Evolutionary conservation across 495 filamentous ascomycete species (phyloP).

Genomic region (Daldinia decipiens): DNA sequence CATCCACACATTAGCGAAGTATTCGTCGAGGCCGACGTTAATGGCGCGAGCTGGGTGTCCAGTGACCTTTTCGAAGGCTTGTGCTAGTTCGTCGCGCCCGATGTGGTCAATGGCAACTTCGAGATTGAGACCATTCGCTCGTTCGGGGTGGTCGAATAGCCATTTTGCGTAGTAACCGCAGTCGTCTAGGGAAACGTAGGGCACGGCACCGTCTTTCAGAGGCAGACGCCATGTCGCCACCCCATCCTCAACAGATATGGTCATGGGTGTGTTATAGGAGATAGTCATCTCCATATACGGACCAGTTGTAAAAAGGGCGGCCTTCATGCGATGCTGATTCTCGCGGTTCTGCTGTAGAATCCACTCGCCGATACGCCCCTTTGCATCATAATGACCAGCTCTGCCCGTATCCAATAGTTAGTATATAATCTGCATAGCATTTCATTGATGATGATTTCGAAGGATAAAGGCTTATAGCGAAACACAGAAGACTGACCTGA

Average conservation of each 20-base stretch:
- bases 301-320: slow-evolving; percentile 62
- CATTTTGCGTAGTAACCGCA: slow-evolving; percentile 64
- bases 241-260: slow-evolving; percentile 51
- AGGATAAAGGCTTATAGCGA: neutral
- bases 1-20: slow-evolving; percentile 48
- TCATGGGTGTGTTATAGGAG: slow-evolving; percentile 49
- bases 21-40: slow-evolving; percentile 56
- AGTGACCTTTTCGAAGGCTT: slow-evolving; percentile 63
- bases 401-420: neutral
- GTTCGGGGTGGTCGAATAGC: slow-evolving; percentile 64
- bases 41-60: slow-evolving; percentile 60
- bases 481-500: slow-evolving; percentile 38
- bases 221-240: slow-evolving; percentile 59
- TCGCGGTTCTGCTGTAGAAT: slow-evolving; percentile 54
- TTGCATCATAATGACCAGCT: slow-evolving; percentile 64
- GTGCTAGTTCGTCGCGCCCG: slow-evolving; percentile 56
- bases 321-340: slow-evolving; percentile 54
- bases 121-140: slow-evolving; percentile 62
- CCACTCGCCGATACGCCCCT: slow-evolving; percentile 64
- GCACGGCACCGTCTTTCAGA: slow-evolving; percentile 55
- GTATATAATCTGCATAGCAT: neutral
- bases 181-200: slow-evolving; percentile 63
- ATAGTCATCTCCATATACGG: slow-evolving; percentile 66
- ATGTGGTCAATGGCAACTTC: slow-evolving; percentile 62
- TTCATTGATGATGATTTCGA: neutral